Evolutionary conservation across 306 rosid species (phyloP), one percentile per base, ranked within the genome.

Genomic region (Elaeagnus macrophylla): DNA sequence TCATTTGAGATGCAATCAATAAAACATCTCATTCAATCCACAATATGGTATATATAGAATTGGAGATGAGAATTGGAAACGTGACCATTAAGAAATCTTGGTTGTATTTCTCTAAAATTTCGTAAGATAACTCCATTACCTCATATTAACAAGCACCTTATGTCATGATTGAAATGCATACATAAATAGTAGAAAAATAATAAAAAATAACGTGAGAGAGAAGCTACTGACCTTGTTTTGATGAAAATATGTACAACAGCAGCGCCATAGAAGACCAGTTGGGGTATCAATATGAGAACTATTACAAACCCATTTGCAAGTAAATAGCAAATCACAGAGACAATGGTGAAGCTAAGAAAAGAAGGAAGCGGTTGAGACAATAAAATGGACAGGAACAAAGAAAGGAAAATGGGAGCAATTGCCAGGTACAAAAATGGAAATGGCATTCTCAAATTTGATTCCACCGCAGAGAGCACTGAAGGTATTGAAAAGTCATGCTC

Each of bases 181-280:
- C 32, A 25, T 25, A 25, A 25, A 25, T 25, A 25, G 32, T 25
- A 25, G 32, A 25, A 25, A 25, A 25, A 25, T 25, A 25, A 3
- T 25, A 25, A 25, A 25, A 25, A 25, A 25, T 25, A 25, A 25
- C 4, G 32, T 25, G 32, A 25, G 32, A 25, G 32, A 25, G 32
- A 25, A 25, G 32, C 32, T 25, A 25, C 94, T 68, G 60, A 91
- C 99, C 99, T 87, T 59, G 80, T 71, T 77, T 82, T 91, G 74
- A 84, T 67, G 82, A 80, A 87, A 67, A 84, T 71, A 75, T 87
- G 95, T 35, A 84, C 57, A 59, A 79, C 68, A 54, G 99, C 99
- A 61, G 79, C 82, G 72, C 60, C 67, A 66, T 82, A 82, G 88
- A 91, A 84, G 64, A 74, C 69, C 66, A 75, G 72, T 73, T 91